phyloP scores from a whole-genome alignment of 495 filamentous ascomycete species.

The Penicillium alfredii region DNA sequence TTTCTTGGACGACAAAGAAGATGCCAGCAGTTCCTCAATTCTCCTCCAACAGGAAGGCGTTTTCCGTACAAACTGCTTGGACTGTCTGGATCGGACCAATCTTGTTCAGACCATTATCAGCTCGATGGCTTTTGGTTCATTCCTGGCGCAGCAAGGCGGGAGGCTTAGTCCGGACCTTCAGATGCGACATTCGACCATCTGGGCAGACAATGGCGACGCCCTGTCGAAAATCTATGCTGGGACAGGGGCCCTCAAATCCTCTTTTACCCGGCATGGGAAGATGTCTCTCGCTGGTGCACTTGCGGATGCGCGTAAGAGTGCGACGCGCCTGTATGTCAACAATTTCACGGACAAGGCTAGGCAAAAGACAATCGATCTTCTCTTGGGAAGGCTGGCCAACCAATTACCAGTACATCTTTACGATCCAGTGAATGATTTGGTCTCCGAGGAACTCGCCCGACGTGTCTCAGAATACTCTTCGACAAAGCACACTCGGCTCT shows the following conservation, averaged over 20 bases:
- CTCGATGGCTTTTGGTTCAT: slow-evolving; percentile 79
- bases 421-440: slow-evolving; percentile 90
- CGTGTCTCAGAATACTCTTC: slow-evolving; percentile 49
- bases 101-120: slow-evolving; percentile 93
- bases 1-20: slow-evolving; percentile 20
- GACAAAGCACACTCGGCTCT: slow-evolving; percentile 52
- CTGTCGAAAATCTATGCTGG: slow-evolving; percentile 94
- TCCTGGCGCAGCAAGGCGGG: slow-evolving; percentile 63
- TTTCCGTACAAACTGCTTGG: slow-evolving; percentile 92
- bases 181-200: slow-evolving; percentile 82
- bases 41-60: slow-evolving; percentile 88
- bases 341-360: slow-evolving; percentile 92
- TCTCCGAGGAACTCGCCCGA: slow-evolving; percentile 67
- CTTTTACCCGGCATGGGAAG: slow-evolving; percentile 92
- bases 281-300: slow-evolving; percentile 94
- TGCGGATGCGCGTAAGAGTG: slow-evolving; percentile 90
- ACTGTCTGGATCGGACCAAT: slow-evolving; percentile 94
- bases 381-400: slow-evolving; percentile 77
- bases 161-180: slow-evolving; percentile 71
- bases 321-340: slow-evolving; percentile 89
- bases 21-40: slow-evolving; percentile 51
- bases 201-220: slow-evolving; percentile 98
- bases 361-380: slow-evolving; percentile 89
- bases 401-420: slow-evolving; percentile 80
- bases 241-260: slow-evolving; percentile 90